Evolutionary conservation across 2,329 filamentous ascomycete genomes (phyloP), one percentile per base, ranked within the genome.

Genomic region (Colletotrichum gigasporum): DNA sequence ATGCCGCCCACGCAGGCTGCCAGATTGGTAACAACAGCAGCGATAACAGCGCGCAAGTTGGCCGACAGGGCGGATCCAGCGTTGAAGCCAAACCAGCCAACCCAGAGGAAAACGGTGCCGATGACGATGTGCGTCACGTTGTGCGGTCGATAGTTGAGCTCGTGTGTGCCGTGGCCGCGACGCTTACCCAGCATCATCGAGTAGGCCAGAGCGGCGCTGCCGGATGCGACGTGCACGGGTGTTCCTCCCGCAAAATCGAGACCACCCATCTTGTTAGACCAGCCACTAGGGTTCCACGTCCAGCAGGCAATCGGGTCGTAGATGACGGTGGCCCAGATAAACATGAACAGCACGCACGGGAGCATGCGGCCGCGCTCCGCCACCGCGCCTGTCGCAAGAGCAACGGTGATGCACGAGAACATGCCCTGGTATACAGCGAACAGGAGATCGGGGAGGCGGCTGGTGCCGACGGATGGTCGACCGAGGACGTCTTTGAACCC

Each of bases 1-100:
- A 97, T 89, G 48, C 93, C 93, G 60, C 93, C 94, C 8, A 94
- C 87, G 64, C 91, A 93, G 34, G 93, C 94, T 22, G 93, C 90
- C 28, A 97, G 81, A 75, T 97, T 96, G 56, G 94, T 97, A 42
- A 95, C 92, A 2, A 95, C 84, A 10, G 91, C 91, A 44, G 94
- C 94, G 90, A 97, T 93, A 71, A 97, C 86, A 44, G 92, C 92
- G 50, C 94, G 90, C 73, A 97, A 78, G 76, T 96, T 96, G 53
- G 93, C 93, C 50, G 89, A 84, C 58, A 96, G 82, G 12, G 93
- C 93, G 14, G 91, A 94, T 68, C 93, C 93, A 51, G 92, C 93
- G 72, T 97, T 97, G 87, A 97, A 97, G 48, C 94, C 94, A 73
- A 97, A 96, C 94, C 93, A 97, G 56, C 94, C 94, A 14, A 97